Evolutionary conservation across 2,329 filamentous ascomycete species (phyloP), one percentile per base, ranked within the genome.

Genomic region (Nigrospora oryzae): DNA sequence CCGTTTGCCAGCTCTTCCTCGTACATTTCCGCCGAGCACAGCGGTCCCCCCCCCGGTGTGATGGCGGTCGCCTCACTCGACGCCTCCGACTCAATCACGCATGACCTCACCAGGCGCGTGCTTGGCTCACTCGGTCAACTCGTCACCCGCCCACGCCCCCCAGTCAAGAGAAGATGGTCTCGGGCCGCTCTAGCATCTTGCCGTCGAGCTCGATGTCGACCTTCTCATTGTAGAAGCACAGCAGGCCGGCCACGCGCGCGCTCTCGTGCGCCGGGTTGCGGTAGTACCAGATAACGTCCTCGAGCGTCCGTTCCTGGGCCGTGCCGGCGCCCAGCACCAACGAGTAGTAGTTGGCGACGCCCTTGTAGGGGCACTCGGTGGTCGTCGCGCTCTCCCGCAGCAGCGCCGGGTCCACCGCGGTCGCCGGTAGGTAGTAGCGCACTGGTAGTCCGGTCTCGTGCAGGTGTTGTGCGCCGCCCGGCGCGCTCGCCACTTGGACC

Each of bases 201-300:
- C 79, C 79, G 48, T 79, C 76, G 6, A 83, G 51, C 45, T 68
- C 64, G n/a, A 84, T 70, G 48, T 83, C 77, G 2, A 85, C 77
- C 60, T 79, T 81, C 57, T 85, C 82, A 49, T 84, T 83, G 50
- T 84, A 84, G 48, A 84, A 85, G 54, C 79, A 84, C 43, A 82
- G 39, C 39, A 69, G 56, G 2, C 79, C 79, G 1, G 73, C 73
- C 47, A 85, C 66, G 2, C 59, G 61, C 2, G 68, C 71, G 45
- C 74, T 75, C 60, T 85, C 82, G 0, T 66, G 53, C 0, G 73
- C 77, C 3, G 82, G 79, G 11, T 69, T 67, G 14, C 63, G 63
- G 45, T 85, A 86, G 46, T 74, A 83, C 82, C 82, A 86, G 1
- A 81, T 68, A 3, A 79, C 44, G 53, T 84, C 72, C 49, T 69